Base-by-base conservation (phyloP, 1,139 yeast species). In the Candida gigantensis region DNA sequence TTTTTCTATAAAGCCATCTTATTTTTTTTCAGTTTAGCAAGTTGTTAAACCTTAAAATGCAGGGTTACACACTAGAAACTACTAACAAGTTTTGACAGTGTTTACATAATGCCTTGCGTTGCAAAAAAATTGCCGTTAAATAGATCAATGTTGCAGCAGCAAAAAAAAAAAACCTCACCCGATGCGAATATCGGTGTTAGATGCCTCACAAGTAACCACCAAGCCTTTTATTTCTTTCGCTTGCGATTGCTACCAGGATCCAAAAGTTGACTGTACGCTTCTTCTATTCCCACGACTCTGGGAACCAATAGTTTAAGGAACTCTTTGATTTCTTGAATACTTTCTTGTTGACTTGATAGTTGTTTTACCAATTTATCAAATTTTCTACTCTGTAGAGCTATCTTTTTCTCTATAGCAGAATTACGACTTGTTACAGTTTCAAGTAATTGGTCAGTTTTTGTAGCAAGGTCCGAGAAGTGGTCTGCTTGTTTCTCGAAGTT, bases 241-340 rank as follows among this genome's bases (percentile, higher is more conserved):
- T n/a, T n/a, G n/a, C n/a, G n/a, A n/a, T n/a, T n/a, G 19, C 7
- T 18, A 18, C 5, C 19, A 18, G 19, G 7, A 23, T 11, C 12
- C 12, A 13, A 23, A 23, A 30, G 25, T 17, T 16, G 16, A 11
- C 24, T 36, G 11, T 34, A 31, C 13, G 38, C 21, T 9, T 29
- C 37, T 34, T 56, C 62, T 13, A 57, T 42, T 3, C 44, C 40
- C 3, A 57, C 37, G 5, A 57, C 30, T 28, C 55, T 38, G 1
- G 63, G 61, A 7, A 58, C 39, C 24, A 58, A 35, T 18, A 56
- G 43, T 25, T 50, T 44, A 20, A 58, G 37, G 31, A 45, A 56
- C 30, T 52, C 49, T 33, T 52, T 55, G 6, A 55, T 51, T n/a
- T 48, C 51, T 4, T 18, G 32, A 5, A 49, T 16, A 15, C 37